phyloP scores from a whole-genome alignment of 257 asterid genomes.

The Penstemon barbatus region DNA sequence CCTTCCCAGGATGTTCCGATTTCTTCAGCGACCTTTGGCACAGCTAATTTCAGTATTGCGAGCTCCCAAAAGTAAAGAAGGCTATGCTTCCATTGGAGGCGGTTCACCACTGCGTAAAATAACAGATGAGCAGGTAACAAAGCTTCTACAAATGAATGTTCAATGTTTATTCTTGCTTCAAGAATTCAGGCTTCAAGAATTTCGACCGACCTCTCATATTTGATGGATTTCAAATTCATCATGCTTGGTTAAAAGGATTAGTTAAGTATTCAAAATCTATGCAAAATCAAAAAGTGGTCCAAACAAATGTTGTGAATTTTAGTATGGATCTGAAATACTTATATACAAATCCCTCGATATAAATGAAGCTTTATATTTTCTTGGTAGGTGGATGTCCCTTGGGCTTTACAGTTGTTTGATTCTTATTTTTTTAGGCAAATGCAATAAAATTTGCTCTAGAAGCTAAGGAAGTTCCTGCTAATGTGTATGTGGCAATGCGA shows the following conservation, averaged over 20 bases:
- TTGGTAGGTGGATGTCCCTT: not conserved
- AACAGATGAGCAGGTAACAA: constrained; percentile 84
- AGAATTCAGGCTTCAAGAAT: no score
- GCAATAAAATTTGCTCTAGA: constrained; percentile 71
- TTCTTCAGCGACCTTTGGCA: constrained; percentile 92
- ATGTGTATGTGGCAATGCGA: constrained; percentile 94
- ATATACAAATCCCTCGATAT: no score
- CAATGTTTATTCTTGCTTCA: not conserved
- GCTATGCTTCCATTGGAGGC: constrained; percentile 97
- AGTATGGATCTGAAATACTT: no score
- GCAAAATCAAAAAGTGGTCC: no score
- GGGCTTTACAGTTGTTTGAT: constrained; percentile 23
- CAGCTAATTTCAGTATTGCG: constrained; percentile 75
- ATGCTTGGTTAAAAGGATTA: no score
- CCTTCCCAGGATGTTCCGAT: constrained; percentile 83
- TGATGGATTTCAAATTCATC: no score
- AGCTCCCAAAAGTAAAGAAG: constrained; percentile 97
- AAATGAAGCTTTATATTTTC: not conserved
- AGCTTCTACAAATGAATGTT: not conserved
- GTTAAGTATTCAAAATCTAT: no score
- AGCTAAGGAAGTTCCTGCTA: constrained; percentile 60
- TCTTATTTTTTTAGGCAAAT: constrained; percentile 56
- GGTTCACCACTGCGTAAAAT: constrained; percentile 95
- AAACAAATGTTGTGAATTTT: no score
- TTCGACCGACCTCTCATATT: no score